Evolutionary conservation across 306 rosid genomes (phyloP).

Genomic region (Vigna mungo): DNA sequence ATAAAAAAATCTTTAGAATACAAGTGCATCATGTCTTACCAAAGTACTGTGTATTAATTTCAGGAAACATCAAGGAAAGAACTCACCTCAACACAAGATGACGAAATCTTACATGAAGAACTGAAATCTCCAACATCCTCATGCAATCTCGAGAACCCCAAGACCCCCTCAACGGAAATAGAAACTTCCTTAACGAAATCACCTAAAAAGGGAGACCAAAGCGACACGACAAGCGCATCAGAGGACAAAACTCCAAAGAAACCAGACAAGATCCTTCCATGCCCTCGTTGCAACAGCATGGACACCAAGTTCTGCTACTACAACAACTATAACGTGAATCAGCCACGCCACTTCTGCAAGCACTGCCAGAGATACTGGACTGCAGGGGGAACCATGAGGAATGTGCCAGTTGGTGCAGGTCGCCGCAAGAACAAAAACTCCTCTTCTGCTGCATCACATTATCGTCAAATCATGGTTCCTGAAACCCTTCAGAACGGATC

Average conservation of each 20-base stretch:
- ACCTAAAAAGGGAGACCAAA: constrained; percentile 60
- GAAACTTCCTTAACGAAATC: constrained; percentile 56
- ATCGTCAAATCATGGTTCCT: constrained; percentile 56
- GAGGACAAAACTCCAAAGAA: constrained; percentile 67
- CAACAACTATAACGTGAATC: constrained; percentile 86
- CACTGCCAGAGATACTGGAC: constrained; percentile 96
- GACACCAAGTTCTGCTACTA: constrained; percentile 91
- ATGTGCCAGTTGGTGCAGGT: constrained; percentile 86
- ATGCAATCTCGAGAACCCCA: constrained; percentile 53
- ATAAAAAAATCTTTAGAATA: neutral
- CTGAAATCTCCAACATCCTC: constrained; percentile 56
- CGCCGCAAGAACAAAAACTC: constrained; percentile 83
- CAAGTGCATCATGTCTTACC: neutral
- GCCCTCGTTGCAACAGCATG: constrained; percentile 91
- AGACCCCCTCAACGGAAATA: constrained; percentile 57
- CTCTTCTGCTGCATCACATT: constrained; percentile 46
- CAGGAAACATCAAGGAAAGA: constrained; percentile 66
- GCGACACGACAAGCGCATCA: constrained; percentile 51
- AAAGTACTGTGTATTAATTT: constrained; percentile 24
- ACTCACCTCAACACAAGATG: constrained; percentile 50
- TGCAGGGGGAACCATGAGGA: constrained; percentile 88
- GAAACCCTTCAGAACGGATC: constrained; percentile 55
- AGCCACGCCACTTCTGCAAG: constrained; percentile 94
- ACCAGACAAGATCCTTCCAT: constrained; percentile 76
- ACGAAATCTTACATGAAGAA: constrained; percentile 50